Base-by-base conservation (phyloP, 495 filamentous ascomycete species). In the Xeromyces bisporus region DNA sequence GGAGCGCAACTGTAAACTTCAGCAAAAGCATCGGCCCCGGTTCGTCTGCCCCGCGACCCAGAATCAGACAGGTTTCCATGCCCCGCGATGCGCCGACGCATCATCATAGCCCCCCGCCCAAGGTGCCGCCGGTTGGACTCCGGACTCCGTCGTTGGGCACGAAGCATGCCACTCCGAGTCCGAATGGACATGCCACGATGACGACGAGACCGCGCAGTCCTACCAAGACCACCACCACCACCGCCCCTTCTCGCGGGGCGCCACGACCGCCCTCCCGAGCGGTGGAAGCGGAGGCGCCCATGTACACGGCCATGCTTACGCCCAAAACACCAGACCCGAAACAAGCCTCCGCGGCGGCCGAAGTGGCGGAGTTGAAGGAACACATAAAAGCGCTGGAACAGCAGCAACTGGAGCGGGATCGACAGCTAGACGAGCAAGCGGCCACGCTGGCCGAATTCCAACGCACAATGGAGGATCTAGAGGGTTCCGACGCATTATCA, bases 21-120 rank as follows among this genome's bases (percentile, higher is more conserved):
- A 81, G 80, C 55, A 79, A 91, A 52, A 83, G 85, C 3, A 66
- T 91, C 18, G 89, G 87, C 0, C 79, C 81, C 6, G 67, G 78
- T 44, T 75, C 67, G 13, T 69, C 80, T 33, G 81, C 77, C 48
- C 54, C 65, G n/a, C 73, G 71, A 43, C 55, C 71, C 12, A 71
- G 78, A 23, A 41, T 61, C 21, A 50, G 57, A 30, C 55, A 56
- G 26, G 74, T 78, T 4, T 93, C 89, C 18, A 60, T 94, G 24
- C 77, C 81, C 35, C 76, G 83, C 13, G 80, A 86, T 2, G 86
- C 91, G 33, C 91, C 83, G 0, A 6, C 56, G 30, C 51, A 80
- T 53, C 18, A 30, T 29, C 10, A n/a, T 6, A 15, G 37, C 51
- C 7, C 46, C 51, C 18, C 54, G 0, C 33, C 42, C n/a, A 82